phyloP scores from a whole-genome alignment of 176 grass and related monocot species.

The Oryza coarctata region DNA sequence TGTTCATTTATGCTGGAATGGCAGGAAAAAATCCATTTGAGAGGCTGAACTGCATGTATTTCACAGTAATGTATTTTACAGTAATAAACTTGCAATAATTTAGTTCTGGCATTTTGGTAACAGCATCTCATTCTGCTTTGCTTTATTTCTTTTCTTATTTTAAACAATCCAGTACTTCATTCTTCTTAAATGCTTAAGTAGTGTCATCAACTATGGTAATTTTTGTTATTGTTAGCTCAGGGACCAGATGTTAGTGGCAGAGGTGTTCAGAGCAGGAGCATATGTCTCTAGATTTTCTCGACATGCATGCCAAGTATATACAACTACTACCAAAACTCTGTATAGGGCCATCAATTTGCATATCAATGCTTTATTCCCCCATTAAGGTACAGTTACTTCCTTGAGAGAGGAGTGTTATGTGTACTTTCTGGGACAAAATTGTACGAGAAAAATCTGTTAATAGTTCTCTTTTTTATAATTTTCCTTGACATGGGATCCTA shows the following conservation, averaged over 20 bases:
- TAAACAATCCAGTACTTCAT: not conserved
- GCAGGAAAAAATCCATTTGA: not conserved
- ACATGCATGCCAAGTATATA: slow-evolving; percentile 33
- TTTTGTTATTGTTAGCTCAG: slow-evolving; percentile 29
- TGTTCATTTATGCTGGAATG: not conserved
- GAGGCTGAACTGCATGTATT: not conserved
- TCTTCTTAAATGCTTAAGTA: not conserved
- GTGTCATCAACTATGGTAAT: slow-evolving; percentile 8
- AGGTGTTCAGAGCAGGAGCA: slow-evolving; percentile 39
- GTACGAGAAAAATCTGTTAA: not conserved
- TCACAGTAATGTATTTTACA: no score
- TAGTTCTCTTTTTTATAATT: not conserved
- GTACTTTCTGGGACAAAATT: not conserved
- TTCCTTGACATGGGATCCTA: not conserved
- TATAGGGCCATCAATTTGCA: not conserved
- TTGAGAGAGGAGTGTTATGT: not conserved
- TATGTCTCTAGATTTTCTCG: slow-evolving; percentile 34
- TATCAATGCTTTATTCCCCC: not conserved
- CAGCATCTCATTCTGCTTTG: not conserved
- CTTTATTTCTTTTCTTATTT: not conserved
- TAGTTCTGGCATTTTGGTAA: not conserved
- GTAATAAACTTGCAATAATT: not conserved
- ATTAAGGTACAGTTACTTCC: not conserved
- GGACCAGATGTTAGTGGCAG: slow-evolving; percentile 45
- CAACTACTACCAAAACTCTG: slow-evolving; percentile 5